These are phyloP conservation scores for Agaricus blazei DNA, from an alignment of 768 basidiomycete genomes.

Conservation along the genomic window DNA sequence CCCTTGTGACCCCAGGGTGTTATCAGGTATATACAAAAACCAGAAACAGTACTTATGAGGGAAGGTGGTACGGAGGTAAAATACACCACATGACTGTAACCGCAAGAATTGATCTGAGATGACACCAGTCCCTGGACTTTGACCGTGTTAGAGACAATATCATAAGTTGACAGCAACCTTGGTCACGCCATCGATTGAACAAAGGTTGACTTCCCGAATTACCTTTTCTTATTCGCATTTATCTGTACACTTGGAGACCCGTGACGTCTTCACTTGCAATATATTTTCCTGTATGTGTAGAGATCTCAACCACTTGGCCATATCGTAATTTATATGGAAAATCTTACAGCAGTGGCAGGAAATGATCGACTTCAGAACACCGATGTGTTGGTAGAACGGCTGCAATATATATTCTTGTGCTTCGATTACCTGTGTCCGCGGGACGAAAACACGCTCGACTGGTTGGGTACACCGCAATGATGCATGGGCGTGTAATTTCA, in stretches of 20 bases:
- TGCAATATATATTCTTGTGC: too few relatives aligned
- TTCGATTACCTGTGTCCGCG: too few relatives aligned
- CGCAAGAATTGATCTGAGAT: background rate
- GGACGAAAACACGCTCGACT: too few relatives aligned
- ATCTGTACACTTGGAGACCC: background rate
- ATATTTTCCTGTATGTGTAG: too few relatives aligned
- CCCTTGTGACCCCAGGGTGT: background rate
- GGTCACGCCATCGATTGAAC: conserved; percentile 24
- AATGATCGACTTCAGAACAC: too few relatives aligned
- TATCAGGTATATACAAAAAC: background rate
- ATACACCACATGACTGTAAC: background rate
- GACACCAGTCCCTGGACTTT: background rate
- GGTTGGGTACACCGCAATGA: too few relatives aligned
- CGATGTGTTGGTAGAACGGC: too few relatives aligned
- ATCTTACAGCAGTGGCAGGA: too few relatives aligned
- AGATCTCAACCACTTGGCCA: too few relatives aligned
- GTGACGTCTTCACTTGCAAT: background rate
- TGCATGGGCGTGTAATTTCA: too few relatives aligned
- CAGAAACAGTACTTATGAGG: background rate
- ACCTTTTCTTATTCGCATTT: background rate
- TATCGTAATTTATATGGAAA: too few relatives aligned
- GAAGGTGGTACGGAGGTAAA: background rate
- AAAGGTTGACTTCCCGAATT: background rate
- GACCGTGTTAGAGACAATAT: background rate
- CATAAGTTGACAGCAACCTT: conserved; percentile 31